Evolutionary conservation across 495 filamentous ascomycete genomes (phyloP).

Genomic region (Bombardia bombarda): DNA sequence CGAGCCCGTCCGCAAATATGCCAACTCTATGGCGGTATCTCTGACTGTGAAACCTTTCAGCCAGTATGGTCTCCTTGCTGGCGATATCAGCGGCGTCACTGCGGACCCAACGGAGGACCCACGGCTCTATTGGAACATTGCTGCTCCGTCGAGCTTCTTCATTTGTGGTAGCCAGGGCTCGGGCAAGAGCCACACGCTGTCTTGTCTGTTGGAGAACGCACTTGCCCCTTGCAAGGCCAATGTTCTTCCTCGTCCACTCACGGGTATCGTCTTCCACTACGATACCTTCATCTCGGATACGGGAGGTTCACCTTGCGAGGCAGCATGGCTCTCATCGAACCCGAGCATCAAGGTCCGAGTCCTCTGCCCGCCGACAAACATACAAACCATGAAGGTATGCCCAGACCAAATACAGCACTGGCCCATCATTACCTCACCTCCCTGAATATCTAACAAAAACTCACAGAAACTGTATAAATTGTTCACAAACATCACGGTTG

Average conservation of each 20-base stretch:
- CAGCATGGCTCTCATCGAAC: slow-evolving; percentile 54
- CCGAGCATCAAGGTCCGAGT: slow-evolving; percentile 49
- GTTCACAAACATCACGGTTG: slow-evolving; percentile 40
- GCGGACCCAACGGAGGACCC: slow-evolving; percentile 7
- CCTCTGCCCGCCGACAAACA: slow-evolving; percentile 56
- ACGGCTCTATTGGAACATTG: slow-evolving; percentile 56
- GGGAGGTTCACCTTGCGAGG: slow-evolving; percentile 57
- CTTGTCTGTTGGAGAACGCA: slow-evolving; percentile 62
- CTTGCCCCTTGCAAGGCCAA: slow-evolving; percentile 35
- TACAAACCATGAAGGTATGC: slow-evolving; percentile 39
- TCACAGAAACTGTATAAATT: slow-evolving; percentile 28
- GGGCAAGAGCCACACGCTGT: slow-evolving; percentile 68
- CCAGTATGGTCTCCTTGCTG: slow-evolving; percentile 36
- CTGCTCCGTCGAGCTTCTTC: slow-evolving; percentile 60
- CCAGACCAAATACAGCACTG: too few relatives aligned
- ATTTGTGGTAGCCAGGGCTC: slow-evolving; percentile 73
- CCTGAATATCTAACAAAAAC: too few relatives aligned
- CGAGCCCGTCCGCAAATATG: slow-evolving; percentile 24
- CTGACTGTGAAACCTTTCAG: slow-evolving; percentile 13
- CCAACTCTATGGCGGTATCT: background rate
- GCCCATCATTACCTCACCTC: too few relatives aligned
- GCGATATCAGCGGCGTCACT: slow-evolving; percentile 12
- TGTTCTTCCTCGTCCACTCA: slow-evolving; percentile 41
- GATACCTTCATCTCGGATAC: slow-evolving; percentile 50
- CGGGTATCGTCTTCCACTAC: slow-evolving; percentile 64